Evolutionary conservation across 495 filamentous ascomycete genomes (phyloP).

Genomic region (Alectoria sarmentosa): DNA sequence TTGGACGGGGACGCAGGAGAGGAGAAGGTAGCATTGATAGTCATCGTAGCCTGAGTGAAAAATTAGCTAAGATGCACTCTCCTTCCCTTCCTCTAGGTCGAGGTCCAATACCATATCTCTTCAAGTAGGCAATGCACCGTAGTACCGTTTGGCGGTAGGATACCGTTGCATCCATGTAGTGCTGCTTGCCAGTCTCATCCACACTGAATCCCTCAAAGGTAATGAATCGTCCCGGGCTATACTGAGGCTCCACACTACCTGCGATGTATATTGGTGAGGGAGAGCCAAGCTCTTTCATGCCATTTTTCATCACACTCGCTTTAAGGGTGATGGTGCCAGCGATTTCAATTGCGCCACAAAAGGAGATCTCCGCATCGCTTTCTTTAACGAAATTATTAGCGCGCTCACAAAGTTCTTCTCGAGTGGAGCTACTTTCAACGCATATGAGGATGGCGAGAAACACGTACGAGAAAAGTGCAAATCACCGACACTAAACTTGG

Average conservation of each 20-base stretch:
- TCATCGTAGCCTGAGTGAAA: conserved; percentile 76
- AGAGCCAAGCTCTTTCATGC: conserved; percentile 68
- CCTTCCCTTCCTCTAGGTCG: conserved; percentile 23
- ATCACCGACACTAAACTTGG: conserved; percentile 90
- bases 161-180: conserved; percentile 88
- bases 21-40: conserved; percentile 82
- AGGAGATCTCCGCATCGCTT: conserved; percentile 90
- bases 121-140: conserved; percentile 78
- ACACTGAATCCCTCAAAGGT: conserved; percentile 96
- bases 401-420: too few species aligned
- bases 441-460: too few species aligned
- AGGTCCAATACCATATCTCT: conserved; percentile 55
- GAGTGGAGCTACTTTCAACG: too few species aligned
- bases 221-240: conserved; percentile 75
- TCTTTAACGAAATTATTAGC: too few species aligned
- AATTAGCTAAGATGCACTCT: too few species aligned
- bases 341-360: conserved; percentile 98
- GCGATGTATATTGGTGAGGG: conserved; percentile 85
- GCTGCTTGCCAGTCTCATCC: conserved; percentile 84
- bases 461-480: conserved; percentile 84
- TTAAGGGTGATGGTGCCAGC: conserved; percentile 89
- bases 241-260: conserved; percentile 86
- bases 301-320: conserved; percentile 80
- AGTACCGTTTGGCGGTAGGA: conserved; percentile 85
- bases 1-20: too few species aligned